A percentile compares a stretch with the other conserved stretches of the same genome.
These are phyloP conservation scores for Rhodotorula babjevae DNA, from an alignment of 768 basidiomycete genomes.

Conservation along the genomic window DNA sequence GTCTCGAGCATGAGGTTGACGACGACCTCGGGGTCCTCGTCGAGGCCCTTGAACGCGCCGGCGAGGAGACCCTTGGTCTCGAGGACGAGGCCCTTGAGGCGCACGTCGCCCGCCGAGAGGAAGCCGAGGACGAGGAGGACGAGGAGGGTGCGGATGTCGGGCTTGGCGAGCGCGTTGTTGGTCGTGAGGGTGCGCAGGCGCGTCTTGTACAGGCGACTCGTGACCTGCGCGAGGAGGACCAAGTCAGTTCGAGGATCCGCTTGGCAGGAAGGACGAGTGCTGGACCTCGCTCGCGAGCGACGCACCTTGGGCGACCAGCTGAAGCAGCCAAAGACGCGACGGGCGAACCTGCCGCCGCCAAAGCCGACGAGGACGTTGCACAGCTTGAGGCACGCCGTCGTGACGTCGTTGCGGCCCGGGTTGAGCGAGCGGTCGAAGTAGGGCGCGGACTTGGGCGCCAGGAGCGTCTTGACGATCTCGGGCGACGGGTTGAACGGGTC, in stretches of 20 bases:
- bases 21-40: slow-evolving; percentile 62
- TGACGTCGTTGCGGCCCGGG: slow-evolving; percentile 39
- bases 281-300: neutral
- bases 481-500: slow-evolving; percentile 36
- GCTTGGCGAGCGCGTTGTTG: slow-evolving; percentile 20
- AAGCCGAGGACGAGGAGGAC: slow-evolving; percentile 70
- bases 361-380: slow-evolving; percentile 35
- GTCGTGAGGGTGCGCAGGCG: slow-evolving; percentile 25
- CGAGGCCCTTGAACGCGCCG: slow-evolving; percentile 68
- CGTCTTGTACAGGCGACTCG: slow-evolving; percentile 36
- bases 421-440: slow-evolving; percentile 36
- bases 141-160: slow-evolving; percentile 76
- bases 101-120: slow-evolving; percentile 55
- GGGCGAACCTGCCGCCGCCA: slow-evolving; percentile 28
- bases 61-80: slow-evolving; percentile 65
- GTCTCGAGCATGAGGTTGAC: slow-evolving; percentile 64
- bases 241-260: too few species aligned
- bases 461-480: slow-evolving; percentile 32
- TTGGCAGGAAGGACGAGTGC: too few species aligned
- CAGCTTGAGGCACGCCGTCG: slow-evolving; percentile 30
- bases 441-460: slow-evolving; percentile 20
- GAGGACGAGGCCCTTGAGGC: slow-evolving; percentile 63
- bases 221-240: slow-evolving; percentile 18
- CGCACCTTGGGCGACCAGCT: slow-evolving; percentile 36
- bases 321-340: slow-evolving; percentile 25